Base-by-base conservation (phyloP, 306 rosid species). In the Acacia crassicarpa region DNA sequence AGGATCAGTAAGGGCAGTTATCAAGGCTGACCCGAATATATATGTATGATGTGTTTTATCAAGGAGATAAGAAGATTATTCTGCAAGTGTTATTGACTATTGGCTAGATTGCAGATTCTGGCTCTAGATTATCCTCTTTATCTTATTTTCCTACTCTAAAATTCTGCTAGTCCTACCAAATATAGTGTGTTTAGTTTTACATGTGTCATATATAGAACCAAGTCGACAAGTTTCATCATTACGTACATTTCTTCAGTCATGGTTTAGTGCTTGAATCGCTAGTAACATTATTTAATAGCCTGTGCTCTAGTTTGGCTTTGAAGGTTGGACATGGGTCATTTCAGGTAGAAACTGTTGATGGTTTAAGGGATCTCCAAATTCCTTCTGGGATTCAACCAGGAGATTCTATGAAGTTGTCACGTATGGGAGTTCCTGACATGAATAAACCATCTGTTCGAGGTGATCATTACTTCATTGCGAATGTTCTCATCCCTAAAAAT, bases 281-380 rank as follows among this genome's bases (percentile, higher is more conserved):
- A 80, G 44, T 68, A 33, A 32, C 41, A 15, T 63, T 76, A 79
- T 77, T 82, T 23, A 72, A 74, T 83, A 40, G 46, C 27, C 20
- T 49, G 61, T 58, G 48, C 69, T 44, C 54, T 38, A 44, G 35
- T 51, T 7, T 70, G 48, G 38, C 45, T 72, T 63, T 49, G 76
- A 77, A 61, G 73, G 27, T 61, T 72, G 84, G 79, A 83, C 80
- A 71, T 68, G 48, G 38, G 66, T 77, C 35, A 79, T 44, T 82
- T 79, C 91, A 95, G 98, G 99, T 95, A 54, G 97, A 95, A 85
- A 95, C 99, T 62, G 91, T 93, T 70, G 98, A 93, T 72, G 97
- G 99, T 84, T 63, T 86, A 72, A 87, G 83, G 88, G 90, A 93
- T 81, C 92, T 95, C 73, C 76, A 71, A 68, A 92, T 95, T 86